Conservation (phyloP, 2,329 filamentous ascomycete species). For the Penicillium thymicola region DNA sequence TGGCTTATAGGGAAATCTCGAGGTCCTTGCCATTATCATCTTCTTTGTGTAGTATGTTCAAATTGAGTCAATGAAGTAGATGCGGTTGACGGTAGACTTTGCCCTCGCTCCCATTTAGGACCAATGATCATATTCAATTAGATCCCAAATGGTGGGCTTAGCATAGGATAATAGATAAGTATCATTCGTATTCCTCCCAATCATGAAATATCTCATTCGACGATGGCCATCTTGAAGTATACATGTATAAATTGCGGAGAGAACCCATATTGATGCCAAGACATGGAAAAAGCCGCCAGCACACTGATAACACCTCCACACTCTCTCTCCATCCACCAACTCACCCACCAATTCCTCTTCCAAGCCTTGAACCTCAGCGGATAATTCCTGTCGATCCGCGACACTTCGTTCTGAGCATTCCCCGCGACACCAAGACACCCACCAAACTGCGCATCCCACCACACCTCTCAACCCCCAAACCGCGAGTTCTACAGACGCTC, state of each 20-base stretch:
- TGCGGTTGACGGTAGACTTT: background rate
- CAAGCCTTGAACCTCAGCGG: background rate
- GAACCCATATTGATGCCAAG: constrained; percentile 18
- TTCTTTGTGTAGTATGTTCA: background rate
- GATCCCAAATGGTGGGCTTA: no score
- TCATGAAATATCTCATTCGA: no score
- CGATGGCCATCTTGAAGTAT: background rate
- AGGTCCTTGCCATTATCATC: background rate
- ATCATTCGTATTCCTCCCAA: background rate
- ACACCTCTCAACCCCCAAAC: background rate
- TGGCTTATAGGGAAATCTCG: background rate
- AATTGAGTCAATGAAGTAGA: background rate
- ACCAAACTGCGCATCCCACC: background rate
- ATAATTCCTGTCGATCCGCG: background rate
- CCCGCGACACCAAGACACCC: background rate
- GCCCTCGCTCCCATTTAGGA: background rate
- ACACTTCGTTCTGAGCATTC: background rate
- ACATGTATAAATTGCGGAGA: background rate
- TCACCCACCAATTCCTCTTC: background rate
- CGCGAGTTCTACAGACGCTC: constrained; percentile 14
- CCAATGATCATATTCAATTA: background rate
- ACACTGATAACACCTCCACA: constrained; percentile 20
- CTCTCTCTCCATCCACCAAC: constrained; percentile 11
- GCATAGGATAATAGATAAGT: background rate
- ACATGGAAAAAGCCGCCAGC: constrained; percentile 25